Base-by-base conservation (phyloP, 306 rosid species). In the Psophocarpus tetragonolobus region DNA sequence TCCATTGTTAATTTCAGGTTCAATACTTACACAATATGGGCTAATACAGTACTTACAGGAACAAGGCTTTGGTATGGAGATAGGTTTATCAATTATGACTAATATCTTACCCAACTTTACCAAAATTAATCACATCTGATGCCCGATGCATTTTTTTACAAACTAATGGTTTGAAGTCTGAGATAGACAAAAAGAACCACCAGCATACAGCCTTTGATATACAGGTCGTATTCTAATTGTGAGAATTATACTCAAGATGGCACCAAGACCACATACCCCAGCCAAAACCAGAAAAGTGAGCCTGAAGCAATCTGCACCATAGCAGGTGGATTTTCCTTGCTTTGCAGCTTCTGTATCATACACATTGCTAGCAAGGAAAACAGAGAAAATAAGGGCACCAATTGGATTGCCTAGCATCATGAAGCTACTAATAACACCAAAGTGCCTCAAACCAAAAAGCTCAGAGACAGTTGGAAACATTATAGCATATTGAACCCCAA, bases 281-380 rank as follows among this genome's bases (percentile, higher is more conserved):
- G 97, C 91, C 65, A 94, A 85, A 71, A 90, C 77, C 50, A 88
- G 82, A 88, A 94, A 94, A 20, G 96, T 92, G 53, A 82, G 47
- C 84, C 97, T 83, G 87, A 89, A 92, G 86, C 98, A 94, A 72
- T 72, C 26, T 23, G 90, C 71, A 50, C 97, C 98, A 35, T 89
- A 32, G 84, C 93, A 90, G 26, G 92, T 84, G 71, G 91, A 83
- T 1, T 53, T 77, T 78, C 97, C 97, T 87, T 89, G 91, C 87
- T 84, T 92, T 33, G 85, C 81, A 60, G 98, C 98, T 88, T 94
- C 96, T 12, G 77, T 51, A 56, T 94, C 96, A 68, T 92, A 92
- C 27, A 92, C 65, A 63, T 61, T 78, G 45, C 90, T 91, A 57
- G 92, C 89, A 35, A 92, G 92, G 21, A 90, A 17, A 78, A 80